Evolutionary conservation across 73 alveolate species (phyloP), one percentile per base, ranked within the genome.

Genomic region (Uronychia setigera): DNA sequence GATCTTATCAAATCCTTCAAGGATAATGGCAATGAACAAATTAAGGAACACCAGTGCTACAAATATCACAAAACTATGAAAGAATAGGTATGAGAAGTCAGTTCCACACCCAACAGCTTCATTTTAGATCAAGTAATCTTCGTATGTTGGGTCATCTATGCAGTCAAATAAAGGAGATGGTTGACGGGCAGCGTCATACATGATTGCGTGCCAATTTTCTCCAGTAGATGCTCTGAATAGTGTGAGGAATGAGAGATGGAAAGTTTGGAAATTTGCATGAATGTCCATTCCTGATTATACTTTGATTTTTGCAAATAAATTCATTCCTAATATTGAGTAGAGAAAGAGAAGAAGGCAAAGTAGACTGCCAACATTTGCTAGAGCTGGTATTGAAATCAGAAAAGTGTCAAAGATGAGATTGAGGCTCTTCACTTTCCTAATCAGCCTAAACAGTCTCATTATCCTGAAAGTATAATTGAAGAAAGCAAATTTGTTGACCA

Each of bases 121-220:
- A 13, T 76, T 31, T 13, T n/a, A 28, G 26, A 28, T 76, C 5
- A 31, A 5, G 31, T 13, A 74, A n/a, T 74, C 80, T 74, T 76
- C 80, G 35, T 83, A 83, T 9, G 85, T 83, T 34, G 90, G 90
- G 30, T 76, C 76, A 11, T 83, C 85, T 32, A 33, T 80, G 80
- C 90, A 83, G 29, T 74, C 78, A 32, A 34, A 75, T 58, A 74
- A 35, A 26, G 76, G 78, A 27, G 90, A 83, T 34, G 35, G 60
- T 30, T 5, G 9, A n/a, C 78, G 33, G 13, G 76, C 76, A 28
- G 92, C 75, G 76, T 96, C 99, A 88, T 83, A 89, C 99, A 95
- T 95, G 25, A 97, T 85, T 67, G 78, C 84, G 60, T 94, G 92
- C 98, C 99, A 97, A 83, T 86, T 79, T 81, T 97, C 99, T 30